phyloP scores from a whole-genome alignment of 768 basidiomycete species.

The Asterophora parasitica region DNA sequence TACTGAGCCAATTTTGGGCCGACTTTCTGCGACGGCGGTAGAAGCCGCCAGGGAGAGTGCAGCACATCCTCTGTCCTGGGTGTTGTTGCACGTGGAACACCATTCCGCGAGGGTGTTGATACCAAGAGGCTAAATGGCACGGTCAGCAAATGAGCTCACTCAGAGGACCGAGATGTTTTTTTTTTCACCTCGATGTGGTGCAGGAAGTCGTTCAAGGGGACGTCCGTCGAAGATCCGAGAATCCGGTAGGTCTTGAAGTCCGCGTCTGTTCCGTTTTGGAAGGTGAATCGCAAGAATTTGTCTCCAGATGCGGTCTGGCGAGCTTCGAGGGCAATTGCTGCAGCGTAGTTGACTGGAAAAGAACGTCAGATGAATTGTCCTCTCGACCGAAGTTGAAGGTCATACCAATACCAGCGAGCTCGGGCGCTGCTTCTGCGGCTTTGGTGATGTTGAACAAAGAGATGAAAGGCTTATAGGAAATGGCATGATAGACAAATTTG shows the following conservation, averaged over 20 bases:
- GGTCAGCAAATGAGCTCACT: not conserved
- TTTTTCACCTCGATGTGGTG: slow-evolving; percentile 30
- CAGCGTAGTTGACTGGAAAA: slow-evolving; percentile 54
- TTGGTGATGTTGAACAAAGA: slow-evolving; percentile 77
- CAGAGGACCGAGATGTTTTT: not conserved
- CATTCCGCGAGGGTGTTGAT: slow-evolving; percentile 52
- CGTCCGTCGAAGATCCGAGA: slow-evolving; percentile 39
- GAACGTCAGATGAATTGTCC: not conserved
- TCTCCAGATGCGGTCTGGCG: slow-evolving; percentile 41
- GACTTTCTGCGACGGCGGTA: slow-evolving; percentile 19
- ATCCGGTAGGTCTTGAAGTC: slow-evolving; percentile 46
- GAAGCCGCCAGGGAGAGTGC: slow-evolving; percentile 36
- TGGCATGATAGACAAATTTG: slow-evolving; percentile 54
- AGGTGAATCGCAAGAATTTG: slow-evolving; percentile 56
- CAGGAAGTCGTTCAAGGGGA: slow-evolving; percentile 50
- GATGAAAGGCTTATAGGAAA: slow-evolving; percentile 75
- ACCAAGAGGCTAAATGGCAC: slow-evolving; percentile 35
- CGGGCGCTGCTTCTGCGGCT: slow-evolving; percentile 41
- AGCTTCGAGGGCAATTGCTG: slow-evolving; percentile 54
- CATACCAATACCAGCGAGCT: slow-evolving; percentile 57
- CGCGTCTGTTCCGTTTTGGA: slow-evolving; percentile 59
- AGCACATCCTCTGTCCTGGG: slow-evolving; percentile 51
- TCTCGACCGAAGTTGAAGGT: not conserved
- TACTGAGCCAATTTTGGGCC: slow-evolving; percentile 41
- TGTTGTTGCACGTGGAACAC: slow-evolving; percentile 58